Evolutionary conservation across 768 basidiomycete species (phyloP).

Genomic region (Pulveroboletus sp.): DNA sequence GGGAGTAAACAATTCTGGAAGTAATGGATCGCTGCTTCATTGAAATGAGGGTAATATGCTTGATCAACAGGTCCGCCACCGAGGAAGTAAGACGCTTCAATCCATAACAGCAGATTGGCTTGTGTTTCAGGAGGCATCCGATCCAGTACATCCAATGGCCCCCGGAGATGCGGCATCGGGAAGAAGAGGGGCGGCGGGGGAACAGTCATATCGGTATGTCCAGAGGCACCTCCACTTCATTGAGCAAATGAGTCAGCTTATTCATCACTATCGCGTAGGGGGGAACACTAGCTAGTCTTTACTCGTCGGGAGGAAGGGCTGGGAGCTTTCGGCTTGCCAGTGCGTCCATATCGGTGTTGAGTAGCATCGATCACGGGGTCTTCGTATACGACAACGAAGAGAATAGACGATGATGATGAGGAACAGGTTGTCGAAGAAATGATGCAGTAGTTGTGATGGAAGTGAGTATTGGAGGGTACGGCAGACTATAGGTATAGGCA

Average conservation of each 20-base stretch:
- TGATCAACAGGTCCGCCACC: constrained; percentile 30
- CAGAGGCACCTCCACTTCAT: constrained; percentile 25
- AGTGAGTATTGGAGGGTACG: too few relatives aligned
- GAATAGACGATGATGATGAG: constrained; percentile 31
- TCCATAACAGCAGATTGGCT: constrained; percentile 38
- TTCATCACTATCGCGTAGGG: constrained; percentile 64
- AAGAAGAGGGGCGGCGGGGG: constrained; percentile 27
- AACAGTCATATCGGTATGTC: constrained; percentile 9
- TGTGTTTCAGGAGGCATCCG: constrained; percentile 35
- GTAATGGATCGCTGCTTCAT: constrained; percentile 17
- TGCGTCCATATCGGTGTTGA: constrained; percentile 37
- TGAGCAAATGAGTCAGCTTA: constrained; percentile 63
- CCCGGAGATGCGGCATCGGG: constrained; percentile 31
- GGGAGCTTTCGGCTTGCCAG: constrained; percentile 40
- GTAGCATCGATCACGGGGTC: constrained; percentile 12
- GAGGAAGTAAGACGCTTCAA: constrained; percentile 29
- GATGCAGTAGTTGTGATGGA: too few relatives aligned
- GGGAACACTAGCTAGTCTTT: constrained; percentile 51
- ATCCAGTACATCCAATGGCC: constrained; percentile 33
- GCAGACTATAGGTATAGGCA: too few relatives aligned
- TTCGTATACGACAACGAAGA: constrained; percentile 27
- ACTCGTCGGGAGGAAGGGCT: constrained; percentile 23
- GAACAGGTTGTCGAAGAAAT: too few relatives aligned
- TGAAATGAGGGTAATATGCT: constrained; percentile 23
- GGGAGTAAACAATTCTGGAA: constrained; percentile 31